Base-by-base conservation (phyloP, 768 basidiomycete genomes). In the Hericium erinaceus region DNA sequence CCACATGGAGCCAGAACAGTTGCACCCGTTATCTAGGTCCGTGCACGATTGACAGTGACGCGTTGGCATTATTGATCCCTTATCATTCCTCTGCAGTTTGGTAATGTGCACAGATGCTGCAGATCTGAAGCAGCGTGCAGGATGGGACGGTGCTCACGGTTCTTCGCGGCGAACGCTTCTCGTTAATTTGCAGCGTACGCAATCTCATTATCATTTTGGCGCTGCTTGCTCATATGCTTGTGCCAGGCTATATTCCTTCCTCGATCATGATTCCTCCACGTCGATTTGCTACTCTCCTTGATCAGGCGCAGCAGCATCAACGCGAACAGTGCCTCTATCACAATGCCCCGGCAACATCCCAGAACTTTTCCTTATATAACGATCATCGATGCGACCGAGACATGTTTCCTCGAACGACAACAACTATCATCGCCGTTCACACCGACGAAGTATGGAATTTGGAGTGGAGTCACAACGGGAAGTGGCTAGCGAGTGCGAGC, bases 391-490 rank as follows among this genome's bases (percentile, higher is more conserved):
- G 95, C 72, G 81, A 84, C 60, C 80, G 85, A 66, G 79, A 81
- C 26, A 80, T 80, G 41, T 98, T 99, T 73, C 97, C 97, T 7
- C 80, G 82, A 48, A 75, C 87, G 24, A 94, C 90, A 12, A 94
- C 92, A 3, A 86, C 88, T 24, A 85, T 94, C 54, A 74, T 98
- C 58, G 81, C 85, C 48, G 90, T 86, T 33, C 95, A 98, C 70
- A 80, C 77, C 11, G 92, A 98, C 67, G 93, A 99, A 69, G 94
- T 99, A 46, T 98, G 95, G 95, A 85, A 89, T 67, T 71, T 98
- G 58, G 88, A 87, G 68, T 99, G 95, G 95, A 95, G 93, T 70
- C 91, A 90, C 64, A 85, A 87, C 67, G 97, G 97, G 2, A 70
- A 72, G 52, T 85, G 80, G 64, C 76, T 99, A 52, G 97, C 95